A percentile compares a stretch with the other conserved stretches of the same genome.
These are phyloP conservation scores for Oenanthe sinensis DNA, from an alignment of 129 eudicot species.

Conservation along the genomic window DNA sequence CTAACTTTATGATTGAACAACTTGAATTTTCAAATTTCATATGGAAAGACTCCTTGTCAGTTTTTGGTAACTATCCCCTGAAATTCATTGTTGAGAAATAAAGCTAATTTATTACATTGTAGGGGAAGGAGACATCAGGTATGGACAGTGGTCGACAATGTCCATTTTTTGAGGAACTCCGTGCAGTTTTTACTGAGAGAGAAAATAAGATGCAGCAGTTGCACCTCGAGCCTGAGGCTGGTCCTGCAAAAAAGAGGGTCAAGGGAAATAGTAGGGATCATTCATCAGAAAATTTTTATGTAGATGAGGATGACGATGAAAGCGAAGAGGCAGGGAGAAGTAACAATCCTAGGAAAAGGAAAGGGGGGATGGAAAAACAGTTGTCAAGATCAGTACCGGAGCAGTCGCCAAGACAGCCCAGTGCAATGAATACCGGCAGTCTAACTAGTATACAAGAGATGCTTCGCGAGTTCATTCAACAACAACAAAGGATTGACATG, in stretches of 20 bases:
- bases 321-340: slow-evolving; percentile 17
- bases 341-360: slow-evolving; percentile 31
- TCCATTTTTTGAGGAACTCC: slow-evolving; percentile 63
- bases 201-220: slow-evolving; percentile 26
- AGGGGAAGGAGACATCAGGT: slow-evolving; percentile 59
- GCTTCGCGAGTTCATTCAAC: slow-evolving; percentile 43
- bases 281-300: slow-evolving; percentile 41
- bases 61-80: not conserved
- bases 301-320: slow-evolving; percentile 26
- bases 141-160: slow-evolving; percentile 38
- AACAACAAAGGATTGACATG: slow-evolving; percentile 59
- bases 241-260: slow-evolving; percentile 27
- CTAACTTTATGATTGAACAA: not conserved
- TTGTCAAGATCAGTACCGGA: slow-evolving; percentile 14
- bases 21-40: not conserved
- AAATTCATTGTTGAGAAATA: not conserved
- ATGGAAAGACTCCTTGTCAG: not conserved
- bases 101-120: slow-evolving; percentile 10
- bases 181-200: slow-evolving; percentile 43
- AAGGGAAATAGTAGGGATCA: slow-evolving; percentile 24
- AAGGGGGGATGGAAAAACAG: slow-evolving; percentile 34
- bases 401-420: slow-evolving; percentile 16
- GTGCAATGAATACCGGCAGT: slow-evolving; percentile 6
- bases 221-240: slow-evolving; percentile 20
- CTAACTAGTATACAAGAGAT: slow-evolving; percentile 33